Evolutionary conservation across 805 yeast genomes (phyloP).

Genomic region (Komagataella populi): DNA sequence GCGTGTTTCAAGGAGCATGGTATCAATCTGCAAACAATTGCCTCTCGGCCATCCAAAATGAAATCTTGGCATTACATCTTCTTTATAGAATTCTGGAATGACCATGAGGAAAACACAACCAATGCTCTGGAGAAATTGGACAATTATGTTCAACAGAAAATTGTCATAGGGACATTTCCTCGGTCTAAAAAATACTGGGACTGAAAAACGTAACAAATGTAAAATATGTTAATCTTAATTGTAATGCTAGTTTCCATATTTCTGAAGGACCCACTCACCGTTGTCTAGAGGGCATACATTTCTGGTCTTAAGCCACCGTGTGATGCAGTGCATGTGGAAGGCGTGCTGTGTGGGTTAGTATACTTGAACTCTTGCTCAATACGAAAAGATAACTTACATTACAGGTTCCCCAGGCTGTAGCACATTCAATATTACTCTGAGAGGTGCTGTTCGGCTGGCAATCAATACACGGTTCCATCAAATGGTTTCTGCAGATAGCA

Average conservation of each 20-base stretch:
- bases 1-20: conserved; percentile 37
- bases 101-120: conserved; percentile 14
- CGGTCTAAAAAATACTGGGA: conserved; percentile 10
- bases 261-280: conserved; percentile 58
- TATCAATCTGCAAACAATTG: conserved; percentile 57
- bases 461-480: conserved; percentile 97
- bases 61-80: conserved; percentile 73
- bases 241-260: conserved; percentile 3
- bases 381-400: conserved; percentile 18
- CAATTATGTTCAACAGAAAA: conserved; percentile 31
- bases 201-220: not conserved
- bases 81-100: conserved; percentile 51
- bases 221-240: not conserved
- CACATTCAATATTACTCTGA: conserved; percentile 57
- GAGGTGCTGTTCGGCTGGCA: conserved; percentile 78
- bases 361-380: not conserved
- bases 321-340: conserved; percentile 95
- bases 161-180: conserved; percentile 37
- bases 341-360: conserved; percentile 40
- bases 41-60: conserved; percentile 61
- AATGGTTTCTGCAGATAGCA: conserved; percentile 95
- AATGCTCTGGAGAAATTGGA: conserved; percentile 28
- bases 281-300: conserved; percentile 95
- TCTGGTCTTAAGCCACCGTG: conserved; percentile 89
- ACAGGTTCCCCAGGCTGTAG: conserved; percentile 95